Evolutionary conservation across 805 yeast species (phyloP), one percentile per base, ranked within the genome.

Genomic region (Clavispora phyllophila): DNA sequence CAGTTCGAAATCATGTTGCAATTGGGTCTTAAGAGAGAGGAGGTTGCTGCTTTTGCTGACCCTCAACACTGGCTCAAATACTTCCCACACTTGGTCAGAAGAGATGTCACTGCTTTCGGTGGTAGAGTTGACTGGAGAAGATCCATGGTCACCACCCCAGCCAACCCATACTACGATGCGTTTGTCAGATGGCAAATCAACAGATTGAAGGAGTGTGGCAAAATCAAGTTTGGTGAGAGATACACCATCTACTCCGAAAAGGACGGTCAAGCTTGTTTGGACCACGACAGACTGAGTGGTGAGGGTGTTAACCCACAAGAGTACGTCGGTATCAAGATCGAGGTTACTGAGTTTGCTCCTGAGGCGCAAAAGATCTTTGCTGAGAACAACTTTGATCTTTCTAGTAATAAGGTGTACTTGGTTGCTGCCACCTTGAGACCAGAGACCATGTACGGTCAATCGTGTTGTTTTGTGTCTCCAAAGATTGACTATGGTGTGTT

Each of bases 201-300:
- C 68, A 75, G 83, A 61, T 80, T 93, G 64, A 87, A 81, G 72
- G 89, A 79, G 37, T 69, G 76, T 45, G 96, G 91, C 50, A 91
- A 88, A 70, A 89, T 93, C 71, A 93, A 91, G 73, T 93, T 93
- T 56, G 99, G 99, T 66, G 95, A 91, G 73, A 84, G 99, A 72
- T 87, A 89, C 75, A 93, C 99, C 53, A 87, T 93, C 58, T 93
- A 87, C 71, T 90, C 98, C 33, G 96, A 89, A 62, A 91, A 87
- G 70, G 99, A 93, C 68, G 97, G 97, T 51, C 99, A 93, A 75
- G 95, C 99, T 31, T 93, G 99, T 76, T 90, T 93, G 91, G 99
- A 93, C 68, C 99, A 93, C 67, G 99, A 93, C 69, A 84, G 99
- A 76, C 85, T 79, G 66, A 79, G 91, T 39, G 99, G 99, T 63